Evolutionary conservation across 192 early-diverging fungal species (phyloP), one percentile per base, ranked within the genome.

Genomic region (Backusella psychrophila): DNA sequence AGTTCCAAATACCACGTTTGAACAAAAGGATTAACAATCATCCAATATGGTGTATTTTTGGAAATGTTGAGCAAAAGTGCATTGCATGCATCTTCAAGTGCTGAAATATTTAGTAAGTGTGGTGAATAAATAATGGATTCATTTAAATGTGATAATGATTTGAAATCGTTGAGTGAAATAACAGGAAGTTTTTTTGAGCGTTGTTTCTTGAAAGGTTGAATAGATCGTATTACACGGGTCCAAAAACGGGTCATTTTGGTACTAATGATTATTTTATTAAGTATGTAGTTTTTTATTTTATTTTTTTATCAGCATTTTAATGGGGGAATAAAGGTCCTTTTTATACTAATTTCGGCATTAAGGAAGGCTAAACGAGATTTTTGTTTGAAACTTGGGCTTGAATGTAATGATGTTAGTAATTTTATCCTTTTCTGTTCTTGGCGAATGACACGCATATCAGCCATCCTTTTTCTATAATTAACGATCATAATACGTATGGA

Each of bases 31-130:
- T 69, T 38, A 21, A 69, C 38, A 41, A 38, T 39, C 38, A 41
- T 69, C 68, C 68, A 69, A 39, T 69, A 69, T n/a, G 38, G 38
- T 11, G 56, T 63, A 14, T 69, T 69, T 11, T 69, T 69, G 17
- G 34, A 35, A 17, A 35, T 36, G 23, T 21, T 69, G n/a, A 38
- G 21, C n/a, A 69, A 69, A 23, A 69, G 35, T 12, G 35, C 35
- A 21, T 35, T 69, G 21, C 38, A 69, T 69, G 68, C 68, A 5
- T 41, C 41, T 69, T 69, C 68, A 14, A 69, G 68, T 41, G 34
- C 4, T 12, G 34, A 35, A 21, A 38, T 41, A n/a, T 39, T n/a
- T 5, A 69, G n/a, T 41, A 69, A 69, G 12, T 69, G 68, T 69
- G 33, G 68, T 12, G 19, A 41, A 36, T 69, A 69, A n/a, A 69